These are phyloP conservation scores for Solanum paucissectum DNA, from an alignment of 257 asterid species.

Conservation along the genomic window DNA sequence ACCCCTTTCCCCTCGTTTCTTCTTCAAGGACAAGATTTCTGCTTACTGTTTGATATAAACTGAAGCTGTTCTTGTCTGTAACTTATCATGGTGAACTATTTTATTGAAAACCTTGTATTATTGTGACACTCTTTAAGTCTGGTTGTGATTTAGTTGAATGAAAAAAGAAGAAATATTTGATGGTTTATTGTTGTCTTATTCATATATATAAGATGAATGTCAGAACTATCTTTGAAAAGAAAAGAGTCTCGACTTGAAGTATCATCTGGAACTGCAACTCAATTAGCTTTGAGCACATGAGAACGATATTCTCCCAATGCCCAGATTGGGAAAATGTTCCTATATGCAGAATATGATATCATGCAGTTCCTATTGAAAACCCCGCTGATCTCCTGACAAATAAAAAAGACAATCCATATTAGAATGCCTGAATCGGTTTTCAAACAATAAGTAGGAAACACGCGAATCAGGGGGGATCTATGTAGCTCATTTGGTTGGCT, in stretches of 20 bases:
- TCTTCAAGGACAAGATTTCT: neutral
- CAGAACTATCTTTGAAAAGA: neutral
- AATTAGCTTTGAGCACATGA: slow-evolving; percentile 33
- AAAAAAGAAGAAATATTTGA: neutral
- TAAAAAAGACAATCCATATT: neutral
- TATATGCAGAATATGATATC: slow-evolving; percentile 88
- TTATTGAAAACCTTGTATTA: too few relatives aligned
- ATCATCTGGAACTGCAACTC: slow-evolving; percentile 7
- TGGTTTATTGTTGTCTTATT: neutral
- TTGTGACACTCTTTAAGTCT: neutral
- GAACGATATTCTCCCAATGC: slow-evolving; percentile 72
- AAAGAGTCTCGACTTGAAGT: neutral
- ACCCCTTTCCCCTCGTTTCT: neutral
- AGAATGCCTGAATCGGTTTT: neutral
- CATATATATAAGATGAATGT: neutral
- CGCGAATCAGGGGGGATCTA: neutral
- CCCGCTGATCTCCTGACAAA: slow-evolving; percentile 76
- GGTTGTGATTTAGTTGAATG: neutral
- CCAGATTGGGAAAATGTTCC: slow-evolving; percentile 92
- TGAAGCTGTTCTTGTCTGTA: neutral
- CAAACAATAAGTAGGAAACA: neutral
- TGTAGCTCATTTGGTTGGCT: neutral
- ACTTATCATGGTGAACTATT: neutral
- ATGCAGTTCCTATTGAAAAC: slow-evolving; percentile 84
- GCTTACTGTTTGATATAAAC: neutral